Evolutionary conservation across 495 filamentous ascomycete species (phyloP), one percentile per base, ranked within the genome.

Genomic region (Trichocladium uniseriatum): DNA sequence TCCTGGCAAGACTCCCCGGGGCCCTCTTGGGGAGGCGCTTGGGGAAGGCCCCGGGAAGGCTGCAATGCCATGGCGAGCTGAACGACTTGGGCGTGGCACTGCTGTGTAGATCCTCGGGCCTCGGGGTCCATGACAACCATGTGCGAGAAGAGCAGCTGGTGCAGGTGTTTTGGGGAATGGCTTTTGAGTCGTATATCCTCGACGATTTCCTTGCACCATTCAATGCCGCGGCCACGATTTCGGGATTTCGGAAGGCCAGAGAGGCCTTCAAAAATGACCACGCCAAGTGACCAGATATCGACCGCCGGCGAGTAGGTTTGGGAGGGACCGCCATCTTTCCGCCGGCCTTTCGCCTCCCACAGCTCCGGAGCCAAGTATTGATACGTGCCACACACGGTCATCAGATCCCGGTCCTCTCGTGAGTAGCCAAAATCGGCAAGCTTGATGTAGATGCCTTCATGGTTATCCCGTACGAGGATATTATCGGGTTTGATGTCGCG

Each of bases 401-500:
- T 50, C 16, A 42, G 21, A 16, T n/a, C 18, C 6, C 32, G 22
- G 21, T 19, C 38, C 19, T 48, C 45, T n/a, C 37, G 37, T 13
- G 45, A 48, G n/a, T 40, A 11, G 7, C 45, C 39, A 28, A 50
- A 50, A 20, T 50, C 39, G 3, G 29, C 48, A 29, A 50, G 39
- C 32, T 50, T 50, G 32, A 50, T 20, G 28, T 20, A 38, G 31
- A 50, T 34, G 29, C 18, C 39, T 13, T n/a, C 16, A 6, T 38
- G 38, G 13, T n/a, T n/a, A 8, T 27, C 24, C 18, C n/a, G 13
- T n/a, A 50, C 18, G 13, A 50, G 38, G 20, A 50, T 43, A 18
- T 53, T 53, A 9, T 19, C 19, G 14, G 43, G 43, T 29, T 53
- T 53, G 50, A 53, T 42, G 19, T 53, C 50, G 39, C 50, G 22